phyloP scores from a whole-genome alignment of 2,329 filamentous ascomycete species.

The Sporothrix protearum region DNA sequence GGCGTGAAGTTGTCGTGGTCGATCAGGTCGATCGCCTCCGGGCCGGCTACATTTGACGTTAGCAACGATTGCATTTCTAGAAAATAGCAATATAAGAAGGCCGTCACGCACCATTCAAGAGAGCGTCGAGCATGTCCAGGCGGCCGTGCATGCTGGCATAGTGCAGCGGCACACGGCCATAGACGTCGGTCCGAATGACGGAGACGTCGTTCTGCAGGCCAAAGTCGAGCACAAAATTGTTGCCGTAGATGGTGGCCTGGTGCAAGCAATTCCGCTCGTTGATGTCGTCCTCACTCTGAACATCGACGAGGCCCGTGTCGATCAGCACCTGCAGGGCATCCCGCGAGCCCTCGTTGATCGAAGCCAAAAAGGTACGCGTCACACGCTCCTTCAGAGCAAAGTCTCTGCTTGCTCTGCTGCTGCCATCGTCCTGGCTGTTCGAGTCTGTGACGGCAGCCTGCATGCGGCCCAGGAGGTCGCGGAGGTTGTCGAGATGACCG shows the following conservation, averaged over 20 bases:
- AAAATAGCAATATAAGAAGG: neutral
- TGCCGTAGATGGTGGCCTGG: conserved; percentile 93
- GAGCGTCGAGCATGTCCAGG: conserved; percentile 72
- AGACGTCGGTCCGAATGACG: conserved; percentile 80
- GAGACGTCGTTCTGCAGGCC: conserved; percentile 74
- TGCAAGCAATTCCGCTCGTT: conserved; percentile 96
- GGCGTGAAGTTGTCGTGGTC: conserved; percentile 98
- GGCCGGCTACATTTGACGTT: conserved; percentile 50
- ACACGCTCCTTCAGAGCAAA: conserved; percentile 66
- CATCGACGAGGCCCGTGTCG: conserved; percentile 76
- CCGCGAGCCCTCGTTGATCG: conserved; percentile 78
- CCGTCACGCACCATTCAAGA: conserved; percentile 57
- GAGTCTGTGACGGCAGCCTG: conserved; percentile 50
- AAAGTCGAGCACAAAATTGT: conserved; percentile 69
- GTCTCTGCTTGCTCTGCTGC: conserved; percentile 43
- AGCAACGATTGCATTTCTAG: neutral
- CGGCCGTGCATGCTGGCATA: conserved; percentile 95
- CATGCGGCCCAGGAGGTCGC: conserved; percentile 77
- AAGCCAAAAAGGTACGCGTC: conserved; percentile 84
- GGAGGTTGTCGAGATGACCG: conserved; percentile 72
- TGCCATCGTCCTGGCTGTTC: conserved; percentile 41
- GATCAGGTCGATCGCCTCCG: conserved; percentile 75
- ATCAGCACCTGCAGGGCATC: conserved; percentile 73
- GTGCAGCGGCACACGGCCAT: conserved; percentile 87
- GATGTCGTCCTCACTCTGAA: conserved; percentile 95